Evolutionary conservation across 148 eudicot species (phyloP).

Genomic region (Chenopodium suecicum): DNA sequence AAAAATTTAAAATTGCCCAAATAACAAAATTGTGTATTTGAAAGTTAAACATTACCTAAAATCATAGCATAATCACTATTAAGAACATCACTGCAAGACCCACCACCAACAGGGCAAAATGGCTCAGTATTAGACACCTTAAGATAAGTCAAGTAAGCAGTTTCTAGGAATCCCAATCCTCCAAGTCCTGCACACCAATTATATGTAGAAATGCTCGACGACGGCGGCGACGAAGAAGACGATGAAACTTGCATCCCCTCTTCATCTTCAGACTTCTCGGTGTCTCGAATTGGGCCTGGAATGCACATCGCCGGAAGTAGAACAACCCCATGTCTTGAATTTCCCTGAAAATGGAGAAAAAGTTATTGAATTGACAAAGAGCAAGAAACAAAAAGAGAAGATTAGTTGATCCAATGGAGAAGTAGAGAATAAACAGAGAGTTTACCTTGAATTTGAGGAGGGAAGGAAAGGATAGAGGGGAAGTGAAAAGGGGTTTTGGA

Average conservation of each 20-base stretch:
- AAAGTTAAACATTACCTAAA: conserved; percentile 39
- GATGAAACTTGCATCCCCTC: conserved; percentile 5
- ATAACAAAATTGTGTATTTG: background rate
- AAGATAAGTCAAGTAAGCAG: conserved; percentile 66
- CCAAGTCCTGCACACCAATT: conserved; percentile 82
- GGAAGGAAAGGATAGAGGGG: background rate
- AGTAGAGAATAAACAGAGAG: too few relatives aligned
- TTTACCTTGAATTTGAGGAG: background rate
- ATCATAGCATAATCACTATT: conserved; percentile 70
- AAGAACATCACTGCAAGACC: conserved; percentile 65
- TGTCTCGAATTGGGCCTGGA: conserved; percentile 17
- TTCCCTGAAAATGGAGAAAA: background rate
- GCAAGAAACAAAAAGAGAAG: too few relatives aligned
- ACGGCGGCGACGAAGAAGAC: conserved; percentile 16
- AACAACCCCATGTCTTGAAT: background rate
- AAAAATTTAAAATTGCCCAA: background rate
- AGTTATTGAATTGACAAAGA: too few relatives aligned
- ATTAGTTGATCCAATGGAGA: too few relatives aligned
- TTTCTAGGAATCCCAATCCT: conserved; percentile 72
- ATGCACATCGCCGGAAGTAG: conserved; percentile 19
- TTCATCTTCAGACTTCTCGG: conserved; percentile 32
- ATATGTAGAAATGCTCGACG: conserved; percentile 52
- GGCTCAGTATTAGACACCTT: conserved; percentile 70
- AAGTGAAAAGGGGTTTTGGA: background rate
- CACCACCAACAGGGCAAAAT: conserved; percentile 78